Evolutionary conservation across 306 rosid species (phyloP), one percentile per base, ranked within the genome.

Genomic region (Abrus precatorius): DNA sequence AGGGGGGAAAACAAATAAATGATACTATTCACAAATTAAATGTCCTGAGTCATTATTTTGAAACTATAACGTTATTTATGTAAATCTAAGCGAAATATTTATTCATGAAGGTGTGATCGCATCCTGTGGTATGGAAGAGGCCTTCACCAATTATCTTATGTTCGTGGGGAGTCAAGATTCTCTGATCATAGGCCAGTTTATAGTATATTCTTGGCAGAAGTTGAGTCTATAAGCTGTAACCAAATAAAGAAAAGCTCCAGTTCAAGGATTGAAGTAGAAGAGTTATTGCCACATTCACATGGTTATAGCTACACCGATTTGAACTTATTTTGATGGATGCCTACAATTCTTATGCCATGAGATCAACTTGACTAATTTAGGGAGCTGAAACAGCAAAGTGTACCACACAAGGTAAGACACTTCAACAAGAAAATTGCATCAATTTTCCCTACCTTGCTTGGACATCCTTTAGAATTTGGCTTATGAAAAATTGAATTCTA

Each of bases 141-240:
- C 65, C 81, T 93, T 53, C 85, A 48, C 55, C 98, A 93, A 76
- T 54, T 91, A 85, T 90, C 92, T 38, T 93, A 93, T 77, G 95
- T 91, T 80, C 93, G 98, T 62, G 97, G 98, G 12, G 97, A 93
- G 79, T 90, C 98, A 1, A 88, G 86, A 43, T 93, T 93, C 91
- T 93, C 98, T 10, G 98, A 93, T 85, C 98, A 93, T 79, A 86
- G 98, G 74, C 98, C 97, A 69, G 98, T 93, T 74, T 90, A 87
- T 78, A 69, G 97, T 32, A 73, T 90, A 28, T 93, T 93, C 79
- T 49, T 85, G 72, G 98, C 92, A 33, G 93, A 91, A 78, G 93
- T 90, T 11, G 93, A 87, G 88, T 90, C 93, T 43, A 72, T 87
- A 56, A 87, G 86, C 76, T 92, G 85, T 40, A 85, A 74, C 75